Conservation (phyloP, 1,284 basidiomycete genomes). For the Ganoderma meredithae region DNA sequence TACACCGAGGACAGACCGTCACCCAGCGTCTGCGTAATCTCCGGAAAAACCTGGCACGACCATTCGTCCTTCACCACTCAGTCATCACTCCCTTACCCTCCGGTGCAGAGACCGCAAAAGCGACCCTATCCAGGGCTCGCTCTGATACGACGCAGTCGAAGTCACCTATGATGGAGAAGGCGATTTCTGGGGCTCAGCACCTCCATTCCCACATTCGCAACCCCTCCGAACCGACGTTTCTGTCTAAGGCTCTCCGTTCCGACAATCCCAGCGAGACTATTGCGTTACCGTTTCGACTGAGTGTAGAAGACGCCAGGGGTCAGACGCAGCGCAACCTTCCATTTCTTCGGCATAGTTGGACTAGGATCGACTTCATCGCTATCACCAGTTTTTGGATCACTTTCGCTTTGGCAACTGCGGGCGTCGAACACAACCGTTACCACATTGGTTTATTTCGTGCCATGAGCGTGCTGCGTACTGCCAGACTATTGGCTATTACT, state of each 20-base stretch:
- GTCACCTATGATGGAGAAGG: conserved; percentile 45
- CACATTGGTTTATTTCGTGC: conserved; percentile 93
- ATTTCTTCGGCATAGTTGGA: conserved; percentile 95
- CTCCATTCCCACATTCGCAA: conserved; percentile 41
- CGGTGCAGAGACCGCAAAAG: conserved; percentile 15
- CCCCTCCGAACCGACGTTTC: conserved; percentile 52
- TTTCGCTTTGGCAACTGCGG: conserved; percentile 73
- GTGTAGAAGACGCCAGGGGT: conserved; percentile 59
- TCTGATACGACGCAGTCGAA: conserved; percentile 44
- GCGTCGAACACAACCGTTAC: conserved; percentile 67
- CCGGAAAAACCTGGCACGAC: conserved; percentile 48
- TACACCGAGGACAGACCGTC: conserved; percentile 35
- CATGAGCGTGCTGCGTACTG: conserved; percentile 86
- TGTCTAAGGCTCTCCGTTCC: conserved; percentile 57
- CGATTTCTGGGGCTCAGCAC: conserved; percentile 30
- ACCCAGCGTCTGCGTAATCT: conserved; percentile 45
- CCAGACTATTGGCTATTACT: conserved; percentile 88
- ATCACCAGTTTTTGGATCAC: conserved; percentile 85
- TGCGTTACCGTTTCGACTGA: conserved; percentile 73
- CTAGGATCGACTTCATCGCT: conserved; percentile 89
- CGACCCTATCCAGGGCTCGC: conserved; percentile 33
- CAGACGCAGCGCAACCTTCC: conserved; percentile 74
- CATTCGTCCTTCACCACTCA: conserved; percentile 50
- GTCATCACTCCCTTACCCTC: conserved; percentile 28
- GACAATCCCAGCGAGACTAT: conserved; percentile 53